Conservation (phyloP, 352 stramenopile species). For the Globisporangium barbulae region DNA sequence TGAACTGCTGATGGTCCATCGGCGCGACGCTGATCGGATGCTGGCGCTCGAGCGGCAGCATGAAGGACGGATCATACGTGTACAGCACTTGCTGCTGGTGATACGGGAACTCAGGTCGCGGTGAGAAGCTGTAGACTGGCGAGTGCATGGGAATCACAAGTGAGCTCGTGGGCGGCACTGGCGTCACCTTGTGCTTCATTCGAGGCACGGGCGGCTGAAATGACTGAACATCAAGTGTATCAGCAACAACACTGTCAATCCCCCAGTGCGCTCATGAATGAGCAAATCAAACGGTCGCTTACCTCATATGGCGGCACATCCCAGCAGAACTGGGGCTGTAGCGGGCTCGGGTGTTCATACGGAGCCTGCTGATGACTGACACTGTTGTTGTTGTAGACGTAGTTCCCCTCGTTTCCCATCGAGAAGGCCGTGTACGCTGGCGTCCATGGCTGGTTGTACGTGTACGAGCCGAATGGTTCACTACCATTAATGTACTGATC, state of each 20-base stretch:
- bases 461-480: conserved; percentile 1
- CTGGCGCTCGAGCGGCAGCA: conserved; percentile 7
- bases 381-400: conserved; percentile 1
- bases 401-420: neutral
- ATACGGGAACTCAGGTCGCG: conserved; percentile 1
- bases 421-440: neutral
- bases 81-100: neutral
- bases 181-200: conserved; percentile 16
- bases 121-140: conserved; percentile 5
- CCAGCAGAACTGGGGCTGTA: conserved; percentile 4
- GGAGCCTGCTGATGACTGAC: neutral
- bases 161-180: conserved; percentile 5
- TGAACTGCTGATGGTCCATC: conserved; percentile 11
- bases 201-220: conserved; percentile 3
- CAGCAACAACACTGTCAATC: neutral
- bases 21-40: conserved; percentile 8
- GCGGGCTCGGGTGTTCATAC: conserved; percentile 2
- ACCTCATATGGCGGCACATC: conserved; percentile 12
- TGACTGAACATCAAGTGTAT: neutral
- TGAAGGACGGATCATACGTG: conserved; percentile 11
- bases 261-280: neutral
- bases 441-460: conserved; percentile 11
- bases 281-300: neutral
- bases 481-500: conserved; percentile 8
- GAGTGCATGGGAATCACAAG: conserved; percentile 17